Evolutionary conservation across 306 rosid species (phyloP), one percentile per base, ranked within the genome.

Genomic region (Mimosa bimucronata): DNA sequence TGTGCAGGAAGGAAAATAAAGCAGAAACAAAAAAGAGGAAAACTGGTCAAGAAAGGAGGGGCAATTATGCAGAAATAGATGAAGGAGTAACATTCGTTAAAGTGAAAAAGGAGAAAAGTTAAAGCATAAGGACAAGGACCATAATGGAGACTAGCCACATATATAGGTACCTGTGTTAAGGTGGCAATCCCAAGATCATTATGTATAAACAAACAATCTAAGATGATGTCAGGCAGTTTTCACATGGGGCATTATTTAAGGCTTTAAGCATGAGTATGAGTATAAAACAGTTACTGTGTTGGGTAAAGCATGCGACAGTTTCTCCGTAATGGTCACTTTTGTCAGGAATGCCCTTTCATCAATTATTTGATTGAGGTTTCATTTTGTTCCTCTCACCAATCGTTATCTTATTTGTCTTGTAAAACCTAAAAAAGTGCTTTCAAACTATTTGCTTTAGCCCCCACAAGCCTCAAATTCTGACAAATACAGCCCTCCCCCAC

Each of bases 231-330:
- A 83, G 64, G 67, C 69, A 72, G 79, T 52, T 74, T 75, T 80
- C 87, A 90, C 89, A 87, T 92, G 93, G 86, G 86, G 86, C 87
- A 71, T 71, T 71, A 71, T 70, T 68, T 62, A 75, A n/a, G 12
- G 75, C 79, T 29, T 28, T 28, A 28, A 77, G 77, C 67, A 85
- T 87, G 71, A 79, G 23, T 7, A 34, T 55, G 29, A 55, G 62
- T 21, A 55, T 34, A 72, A 73, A 69, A 73, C 74, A 74, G 34
- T 61, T 75, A 28, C 38, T 45, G 69, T 94, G 97, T 86, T 64
- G 89, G 97, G 90, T 85, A 94, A 94, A 92, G 94, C 90, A 37
- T 65, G 94, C 79, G 97, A 90, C 98, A 91, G 91, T 92, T 91
- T 95, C 95, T 90, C 92, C 80, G 90, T 91, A 92, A 83, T 77